Conservation (phyloP, 2,329 filamentous ascomycete genomes). For the Fusarium bactridioides region DNA sequence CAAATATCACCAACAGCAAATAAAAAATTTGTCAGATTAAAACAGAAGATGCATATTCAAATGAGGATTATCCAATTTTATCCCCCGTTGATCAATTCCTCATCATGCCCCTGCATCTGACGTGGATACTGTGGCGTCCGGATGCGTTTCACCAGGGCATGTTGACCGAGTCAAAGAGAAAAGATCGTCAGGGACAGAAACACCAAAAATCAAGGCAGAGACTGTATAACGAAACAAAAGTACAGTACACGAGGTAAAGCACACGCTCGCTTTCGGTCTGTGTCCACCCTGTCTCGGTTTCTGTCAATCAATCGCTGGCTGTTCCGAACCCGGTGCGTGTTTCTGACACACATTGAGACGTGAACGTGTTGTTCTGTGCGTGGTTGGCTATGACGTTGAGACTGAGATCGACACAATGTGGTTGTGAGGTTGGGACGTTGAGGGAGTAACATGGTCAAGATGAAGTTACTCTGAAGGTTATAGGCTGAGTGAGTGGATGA, state of each 20-base stretch:
- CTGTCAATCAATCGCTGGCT: neutral
- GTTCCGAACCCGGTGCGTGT: neutral
- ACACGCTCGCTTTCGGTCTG: conserved; percentile 6
- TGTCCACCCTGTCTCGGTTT: conserved; percentile 6
- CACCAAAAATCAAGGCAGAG: conserved; percentile 22
- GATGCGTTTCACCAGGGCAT: conserved; percentile 35
- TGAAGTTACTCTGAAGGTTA: neutral
- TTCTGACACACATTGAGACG: neutral
- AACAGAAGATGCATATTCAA: neutral
- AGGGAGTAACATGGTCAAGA: neutral
- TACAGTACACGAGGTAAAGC: neutral
- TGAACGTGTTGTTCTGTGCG: conserved; percentile 4
- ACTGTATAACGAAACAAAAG: neutral
- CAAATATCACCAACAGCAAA: conserved; percentile 8
- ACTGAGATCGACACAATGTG: conserved; percentile 1
- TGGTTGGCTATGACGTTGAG: conserved; percentile 2
- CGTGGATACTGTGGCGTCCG: conserved; percentile 39
- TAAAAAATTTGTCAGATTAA: conserved; percentile 6
- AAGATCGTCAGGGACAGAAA: conserved; percentile 40
- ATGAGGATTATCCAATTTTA: conserved; percentile 13
- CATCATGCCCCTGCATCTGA: conserved; percentile 33
- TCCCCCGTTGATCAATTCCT: conserved; percentile 17
- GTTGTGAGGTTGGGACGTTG: neutral
- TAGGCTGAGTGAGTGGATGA: neutral
- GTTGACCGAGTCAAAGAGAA: conserved; percentile 3